Conservation (phyloP, 768 basidiomycete species). For the Amanita pseudoporphyria region DNA sequence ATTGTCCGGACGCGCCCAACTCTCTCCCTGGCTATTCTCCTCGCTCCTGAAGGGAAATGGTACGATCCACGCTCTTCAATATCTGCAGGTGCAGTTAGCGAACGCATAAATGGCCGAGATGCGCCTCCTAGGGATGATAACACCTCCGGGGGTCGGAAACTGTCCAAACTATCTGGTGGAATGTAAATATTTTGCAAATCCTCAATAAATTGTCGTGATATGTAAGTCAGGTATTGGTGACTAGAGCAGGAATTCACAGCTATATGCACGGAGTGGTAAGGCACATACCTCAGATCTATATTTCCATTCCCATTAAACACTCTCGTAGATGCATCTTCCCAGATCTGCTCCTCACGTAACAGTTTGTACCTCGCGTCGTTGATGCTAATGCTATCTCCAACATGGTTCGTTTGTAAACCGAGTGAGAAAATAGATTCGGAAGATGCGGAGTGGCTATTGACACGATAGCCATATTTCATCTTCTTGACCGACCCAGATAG, state of each 20-base stretch:
- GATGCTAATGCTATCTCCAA: constrained; percentile 12
- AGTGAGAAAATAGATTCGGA: neutral
- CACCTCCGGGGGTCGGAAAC: constrained; percentile 1
- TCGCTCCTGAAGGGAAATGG: constrained; percentile 12
- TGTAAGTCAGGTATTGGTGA: constrained; percentile 30
- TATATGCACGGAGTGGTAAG: neutral
- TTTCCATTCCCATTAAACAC: constrained; percentile 37
- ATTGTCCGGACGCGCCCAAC: constrained; percentile 23
- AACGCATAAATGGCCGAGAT: constrained; percentile 22
- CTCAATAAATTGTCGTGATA: constrained; percentile 38
- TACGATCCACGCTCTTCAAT: constrained; percentile 9
- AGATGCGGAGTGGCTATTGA: neutral
- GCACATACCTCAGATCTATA: constrained; percentile 44
- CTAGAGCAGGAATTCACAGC: constrained; percentile 18
- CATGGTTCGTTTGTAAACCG: constrained; percentile 14
- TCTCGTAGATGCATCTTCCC: constrained; percentile 35
- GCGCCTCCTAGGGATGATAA: constrained; percentile 6
- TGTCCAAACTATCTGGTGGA: constrained; percentile 26
- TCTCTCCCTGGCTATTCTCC: constrained; percentile 17
- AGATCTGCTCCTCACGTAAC: constrained; percentile 25
- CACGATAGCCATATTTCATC: constrained; percentile 4
- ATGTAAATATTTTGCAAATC: constrained; percentile 39
- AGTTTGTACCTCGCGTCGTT: constrained; percentile 6
- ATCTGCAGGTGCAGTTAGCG: constrained; percentile 24
- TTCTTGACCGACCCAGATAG: constrained; percentile 4